These are phyloP conservation scores for Orbilia oligospora DNA, from an alignment of 2,329 filamentous ascomycete species.

Conservation along the genomic window DNA sequence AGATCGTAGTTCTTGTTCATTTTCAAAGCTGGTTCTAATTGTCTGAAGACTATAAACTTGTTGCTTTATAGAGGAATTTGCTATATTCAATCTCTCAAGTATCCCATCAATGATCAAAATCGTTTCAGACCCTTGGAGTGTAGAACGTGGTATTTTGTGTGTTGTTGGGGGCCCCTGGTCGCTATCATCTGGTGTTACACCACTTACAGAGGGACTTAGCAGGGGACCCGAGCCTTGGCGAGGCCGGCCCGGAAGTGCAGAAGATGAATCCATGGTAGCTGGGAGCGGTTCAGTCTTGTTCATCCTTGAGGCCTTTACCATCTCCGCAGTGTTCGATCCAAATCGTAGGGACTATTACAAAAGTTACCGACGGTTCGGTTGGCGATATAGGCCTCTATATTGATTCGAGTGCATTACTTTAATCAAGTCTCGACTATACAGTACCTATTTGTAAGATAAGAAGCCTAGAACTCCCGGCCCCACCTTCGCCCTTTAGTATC, in stretches of 20 bases:
- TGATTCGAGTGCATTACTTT: background rate
- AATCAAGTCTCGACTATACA: background rate
- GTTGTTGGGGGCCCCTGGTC: conserved; percentile 42
- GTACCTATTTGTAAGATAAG: conserved; percentile 18
- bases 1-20: background rate
- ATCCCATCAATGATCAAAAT: conserved; percentile 11
- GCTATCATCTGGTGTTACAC: conserved; percentile 8
- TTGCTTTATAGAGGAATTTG: background rate
- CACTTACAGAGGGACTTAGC: background rate
- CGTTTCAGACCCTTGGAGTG: conserved; percentile 24
- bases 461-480: conserved; percentile 10
- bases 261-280: conserved; percentile 13
- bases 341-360: background rate
- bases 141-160: conserved; percentile 52
- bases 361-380: background rate
- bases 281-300: background rate
- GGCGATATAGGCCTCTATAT: background rate
- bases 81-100: background rate
- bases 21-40: conserved; percentile 9
- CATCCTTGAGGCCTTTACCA: background rate
- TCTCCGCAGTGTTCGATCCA: background rate
- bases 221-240: conserved; percentile 13
- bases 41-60: conserved; percentile 35
- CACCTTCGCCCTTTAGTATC: background rate
- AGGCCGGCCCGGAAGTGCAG: conserved; percentile 10